These are phyloP conservation scores for Lactarius trivialis DNA, from an alignment of 768 basidiomycete species.

Conservation along the genomic window DNA sequence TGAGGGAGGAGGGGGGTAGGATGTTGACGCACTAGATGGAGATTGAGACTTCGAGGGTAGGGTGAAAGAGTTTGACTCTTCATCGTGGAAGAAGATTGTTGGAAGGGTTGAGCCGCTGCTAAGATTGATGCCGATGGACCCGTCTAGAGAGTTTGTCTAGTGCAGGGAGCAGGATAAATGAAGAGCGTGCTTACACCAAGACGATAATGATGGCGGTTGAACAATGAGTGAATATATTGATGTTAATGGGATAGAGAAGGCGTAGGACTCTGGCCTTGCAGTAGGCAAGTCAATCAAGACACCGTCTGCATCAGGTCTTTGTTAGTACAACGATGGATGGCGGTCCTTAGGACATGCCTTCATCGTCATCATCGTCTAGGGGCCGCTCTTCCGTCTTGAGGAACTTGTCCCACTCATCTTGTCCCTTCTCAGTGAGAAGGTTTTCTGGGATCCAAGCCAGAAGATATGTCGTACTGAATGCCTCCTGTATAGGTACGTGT, in stretches of 20 bases:
- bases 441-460: constrained; percentile 93
- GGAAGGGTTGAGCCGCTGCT: constrained; percentile 81
- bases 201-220: constrained; percentile 75
- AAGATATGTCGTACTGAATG: constrained; percentile 65
- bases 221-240: constrained; percentile 87
- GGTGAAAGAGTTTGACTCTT: constrained; percentile 81
- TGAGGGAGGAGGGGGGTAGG: constrained; percentile 61
- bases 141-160: constrained; percentile 44
- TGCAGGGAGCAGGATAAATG: neutral
- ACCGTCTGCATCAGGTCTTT: constrained; percentile 45
- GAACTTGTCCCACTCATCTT: constrained; percentile 87
- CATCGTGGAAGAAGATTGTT: constrained; percentile 93
- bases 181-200: constrained; percentile 56
- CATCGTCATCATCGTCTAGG: constrained; percentile 56
- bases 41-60: constrained; percentile 40
- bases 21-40: constrained; percentile 33
- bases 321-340: constrained; percentile 9
- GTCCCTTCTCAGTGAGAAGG: constrained; percentile 73
- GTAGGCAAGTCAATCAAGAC: constrained; percentile 82
- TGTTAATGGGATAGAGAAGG: constrained; percentile 89
- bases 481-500: constrained; percentile 44
- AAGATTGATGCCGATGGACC: constrained; percentile 83
- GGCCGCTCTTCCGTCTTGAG: constrained; percentile 72
- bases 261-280: constrained; percentile 82
- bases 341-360: constrained; percentile 42